Evolutionary conservation across 805 yeast species (phyloP).

Genomic region (Schwanniomyces polymorphus): DNA sequence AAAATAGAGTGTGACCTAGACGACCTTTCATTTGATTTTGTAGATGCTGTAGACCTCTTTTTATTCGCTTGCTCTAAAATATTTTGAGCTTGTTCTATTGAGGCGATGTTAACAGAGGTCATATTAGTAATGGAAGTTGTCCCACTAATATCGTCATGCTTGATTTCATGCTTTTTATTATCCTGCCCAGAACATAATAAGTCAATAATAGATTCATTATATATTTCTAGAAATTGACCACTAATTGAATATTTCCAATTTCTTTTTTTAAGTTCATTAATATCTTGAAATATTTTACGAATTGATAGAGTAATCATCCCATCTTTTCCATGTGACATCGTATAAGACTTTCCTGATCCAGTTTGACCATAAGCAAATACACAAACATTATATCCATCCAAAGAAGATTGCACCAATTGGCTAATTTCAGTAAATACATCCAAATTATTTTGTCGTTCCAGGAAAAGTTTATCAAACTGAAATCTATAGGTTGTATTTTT

Average conservation of each 20-base stretch:
- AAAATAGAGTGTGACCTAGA: constrained; percentile 91
- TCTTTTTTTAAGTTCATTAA: constrained; percentile 43
- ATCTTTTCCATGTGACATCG: constrained; percentile 71
- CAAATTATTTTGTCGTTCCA: constrained; percentile 48
- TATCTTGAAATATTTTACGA: constrained; percentile 62
- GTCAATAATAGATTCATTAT: constrained; percentile 81
- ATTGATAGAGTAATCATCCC: constrained; percentile 86
- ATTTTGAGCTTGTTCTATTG: constrained; percentile 48
- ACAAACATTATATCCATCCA: constrained; percentile 90
- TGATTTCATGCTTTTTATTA: constrained; percentile 58
- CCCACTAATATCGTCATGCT: constrained; percentile 58
- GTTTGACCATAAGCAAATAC: constrained; percentile 98
- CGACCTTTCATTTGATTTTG: constrained; percentile 77
- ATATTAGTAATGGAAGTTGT: constrained; percentile 64
- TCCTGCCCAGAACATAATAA: constrained; percentile 39
- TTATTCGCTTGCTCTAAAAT: constrained; percentile 55
- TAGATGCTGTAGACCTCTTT: constrained; percentile 77
- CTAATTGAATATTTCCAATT: constrained; percentile 64
- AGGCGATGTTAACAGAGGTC: constrained; percentile 45
- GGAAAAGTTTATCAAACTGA: constrained; percentile 78
- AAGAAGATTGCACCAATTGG: constrained; percentile 72
- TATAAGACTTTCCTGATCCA: constrained; percentile 89
- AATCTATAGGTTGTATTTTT: constrained; percentile 37
- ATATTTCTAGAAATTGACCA: constrained; percentile 86
- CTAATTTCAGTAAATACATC: constrained; percentile 82